Evolutionary conservation across 164 flowering plant genomes (phyloP), one percentile per base, ranked within the genome.

Genomic region (Cinnamomum micranthum): DNA sequence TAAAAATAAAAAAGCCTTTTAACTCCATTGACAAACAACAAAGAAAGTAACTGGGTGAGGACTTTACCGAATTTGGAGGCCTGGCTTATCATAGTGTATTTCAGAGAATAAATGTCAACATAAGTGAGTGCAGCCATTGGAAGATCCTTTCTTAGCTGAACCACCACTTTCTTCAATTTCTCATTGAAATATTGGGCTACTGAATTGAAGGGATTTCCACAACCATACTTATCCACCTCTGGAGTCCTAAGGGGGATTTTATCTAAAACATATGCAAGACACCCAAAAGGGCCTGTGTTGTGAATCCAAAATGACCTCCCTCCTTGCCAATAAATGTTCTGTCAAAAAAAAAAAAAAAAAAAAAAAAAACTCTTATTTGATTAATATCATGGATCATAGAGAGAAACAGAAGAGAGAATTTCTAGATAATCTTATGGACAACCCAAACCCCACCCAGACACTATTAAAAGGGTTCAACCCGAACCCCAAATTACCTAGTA

Each of bases 231-330:
- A 62, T 88, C 92, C 35, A 85, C 73, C 33, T 85, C 80, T 33
- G 35, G 80, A 0, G 86, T 81, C 3, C 71, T 80, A 70, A 85
- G 33, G 7, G 65, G 71, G 4, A 81, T 25, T 0, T 77, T 75
- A 28, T 80, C 88, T 74, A 85, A 51, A 15, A 84, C 52, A 51
- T 86, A 84, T 0, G 90, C 82, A 17, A 86, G 79, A 77, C 92
- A 87, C 15, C 90, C 90, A 2, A 89, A 74, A 7, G 90, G 89
- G 0, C 92, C 90, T 6, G 90, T 89, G 68, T 89, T 89, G 80
- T 87, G 90, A 69, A 89, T 83, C 92, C 90, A 87, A 74, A 87
- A 87, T 10, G 68, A 81, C 65, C 90, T 80, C 10, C 86, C 92
- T 25, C 92, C 92, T 75, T 68, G 74, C 50, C 15, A 68, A 67